Evolutionary conservation across 2,329 filamentous ascomycete genomes (phyloP).

Genomic region (Aspergillus chevalieri): DNA sequence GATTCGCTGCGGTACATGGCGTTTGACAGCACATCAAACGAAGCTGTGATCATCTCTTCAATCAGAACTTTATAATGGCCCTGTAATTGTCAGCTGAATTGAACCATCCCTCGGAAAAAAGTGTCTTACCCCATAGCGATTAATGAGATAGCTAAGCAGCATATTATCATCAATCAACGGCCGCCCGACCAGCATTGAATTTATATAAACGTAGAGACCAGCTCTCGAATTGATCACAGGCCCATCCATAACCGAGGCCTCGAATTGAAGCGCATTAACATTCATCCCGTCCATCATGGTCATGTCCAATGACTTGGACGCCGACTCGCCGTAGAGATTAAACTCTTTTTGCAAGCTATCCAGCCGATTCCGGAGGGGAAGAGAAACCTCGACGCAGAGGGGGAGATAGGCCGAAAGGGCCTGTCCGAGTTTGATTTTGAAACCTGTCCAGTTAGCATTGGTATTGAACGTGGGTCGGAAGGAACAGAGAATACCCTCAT

Average conservation of each 20-base stretch:
- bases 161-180: slow-evolving; percentile 76
- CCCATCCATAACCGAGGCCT: slow-evolving; percentile 56
- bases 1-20: slow-evolving; percentile 67
- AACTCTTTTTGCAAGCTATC: slow-evolving; percentile 39
- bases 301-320: slow-evolving; percentile 38
- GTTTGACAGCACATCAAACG: slow-evolving; percentile 86
- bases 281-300: slow-evolving; percentile 38
- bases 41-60: slow-evolving; percentile 76
- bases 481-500: slow-evolving; percentile 24
- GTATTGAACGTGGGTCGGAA: neutral
- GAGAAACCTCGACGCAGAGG: slow-evolving; percentile 34
- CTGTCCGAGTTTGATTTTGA: slow-evolving; percentile 33
- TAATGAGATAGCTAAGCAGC: slow-evolving; percentile 73
- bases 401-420: slow-evolving; percentile 36
- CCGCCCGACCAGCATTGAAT: slow-evolving; percentile 70
- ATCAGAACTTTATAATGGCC: slow-evolving; percentile 71
- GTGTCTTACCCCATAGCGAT: slow-evolving; percentile 67
- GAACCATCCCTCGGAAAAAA: neutral
- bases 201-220: slow-evolving; percentile 79
- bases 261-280: slow-evolving; percentile 47
- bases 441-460: slow-evolving; percentile 14
- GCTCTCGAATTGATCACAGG: slow-evolving; percentile 69
- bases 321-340: slow-evolving; percentile 35
- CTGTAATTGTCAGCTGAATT: slow-evolving; percentile 32
- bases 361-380: slow-evolving; percentile 33